Conservation (phyloP, 2,329 filamentous ascomycete genomes). For the Fusarium domesticum region DNA sequence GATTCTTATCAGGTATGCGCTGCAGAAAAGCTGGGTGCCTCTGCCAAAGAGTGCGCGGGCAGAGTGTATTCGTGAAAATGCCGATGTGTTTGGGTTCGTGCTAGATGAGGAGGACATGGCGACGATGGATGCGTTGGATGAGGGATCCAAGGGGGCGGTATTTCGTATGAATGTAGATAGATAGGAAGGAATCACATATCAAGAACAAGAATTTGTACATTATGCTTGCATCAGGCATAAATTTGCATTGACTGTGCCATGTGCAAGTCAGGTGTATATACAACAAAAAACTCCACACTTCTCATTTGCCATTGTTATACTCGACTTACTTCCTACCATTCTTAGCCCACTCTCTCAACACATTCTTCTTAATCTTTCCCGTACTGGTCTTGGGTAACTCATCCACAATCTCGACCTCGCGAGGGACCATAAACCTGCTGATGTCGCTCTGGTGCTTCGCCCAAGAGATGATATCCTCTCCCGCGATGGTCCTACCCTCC, state of each 20-base stretch:
- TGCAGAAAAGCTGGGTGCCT: slow-evolving; percentile 69
- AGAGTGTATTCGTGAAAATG: slow-evolving; percentile 58
- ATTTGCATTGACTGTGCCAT: too few species aligned
- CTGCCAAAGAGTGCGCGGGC: slow-evolving; percentile 63
- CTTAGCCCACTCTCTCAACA: slow-evolving; percentile 77
- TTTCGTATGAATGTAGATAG: slow-evolving; percentile 32
- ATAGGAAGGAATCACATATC: neutral
- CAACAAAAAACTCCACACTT: too few species aligned
- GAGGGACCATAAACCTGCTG: slow-evolving; percentile 83
- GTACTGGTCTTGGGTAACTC: slow-evolving; percentile 97
- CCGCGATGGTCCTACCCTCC: slow-evolving; percentile 48
- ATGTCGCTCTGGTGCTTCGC: slow-evolving; percentile 77
- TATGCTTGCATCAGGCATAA: slow-evolving; percentile 1
- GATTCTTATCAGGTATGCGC: slow-evolving; percentile 63
- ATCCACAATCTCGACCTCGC: slow-evolving; percentile 71
- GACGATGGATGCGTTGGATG: slow-evolving; percentile 30
- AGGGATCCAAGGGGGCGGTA: slow-evolving; percentile 29
- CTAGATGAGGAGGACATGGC: slow-evolving; percentile 56
- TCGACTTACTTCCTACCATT: slow-evolving; percentile 19
- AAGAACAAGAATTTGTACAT: neutral
- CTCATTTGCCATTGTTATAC: neutral
- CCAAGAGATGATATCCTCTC: slow-evolving; percentile 76
- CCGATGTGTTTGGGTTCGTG: slow-evolving; percentile 59
- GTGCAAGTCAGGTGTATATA: too few species aligned
- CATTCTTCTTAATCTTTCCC: slow-evolving; percentile 94